Conservation (phyloP, 768 basidiomycete species). For the Pisolithus marmoratus region DNA sequence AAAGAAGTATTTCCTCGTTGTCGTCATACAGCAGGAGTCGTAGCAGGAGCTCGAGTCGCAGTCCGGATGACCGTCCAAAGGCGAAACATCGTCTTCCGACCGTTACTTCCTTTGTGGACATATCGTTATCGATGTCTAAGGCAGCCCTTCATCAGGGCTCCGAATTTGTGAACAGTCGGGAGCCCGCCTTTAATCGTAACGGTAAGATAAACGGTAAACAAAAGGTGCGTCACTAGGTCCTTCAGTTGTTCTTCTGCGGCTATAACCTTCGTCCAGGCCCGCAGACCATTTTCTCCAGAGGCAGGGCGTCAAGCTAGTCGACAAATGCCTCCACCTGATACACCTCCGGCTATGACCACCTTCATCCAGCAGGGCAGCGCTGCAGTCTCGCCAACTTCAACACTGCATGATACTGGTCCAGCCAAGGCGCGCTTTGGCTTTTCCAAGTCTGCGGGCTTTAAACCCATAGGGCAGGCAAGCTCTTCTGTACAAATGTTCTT, state of each 20-base stretch:
- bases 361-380: slow-evolving; percentile 7
- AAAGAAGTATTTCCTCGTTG: slow-evolving; percentile 46
- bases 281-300: slow-evolving; percentile 15
- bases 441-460: slow-evolving; percentile 51
- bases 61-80: slow-evolving; percentile 46
- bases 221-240: slow-evolving; percentile 15
- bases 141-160: slow-evolving; percentile 19
- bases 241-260: slow-evolving; percentile 3
- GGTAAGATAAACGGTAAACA: slow-evolving; percentile 39
- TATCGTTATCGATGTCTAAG: slow-evolving; percentile 28
- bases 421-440: slow-evolving; percentile 10
- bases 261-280: slow-evolving; percentile 12
- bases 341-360: slow-evolving; percentile 15
- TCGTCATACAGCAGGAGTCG: slow-evolving; percentile 54
- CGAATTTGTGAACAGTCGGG: slow-evolving; percentile 15
- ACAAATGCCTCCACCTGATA: slow-evolving; percentile 27
- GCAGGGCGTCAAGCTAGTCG: slow-evolving; percentile 20
- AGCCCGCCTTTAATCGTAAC: slow-evolving; percentile 25
- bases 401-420: slow-evolving; percentile 14
- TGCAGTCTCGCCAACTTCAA: slow-evolving; percentile 7
- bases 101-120: slow-evolving; percentile 34
- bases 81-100: slow-evolving; percentile 61
- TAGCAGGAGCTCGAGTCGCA: slow-evolving; percentile 47
- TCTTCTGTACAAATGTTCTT: slow-evolving; percentile 74
- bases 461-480: slow-evolving; percentile 51